Evolutionary conservation across 2,329 filamentous ascomycete genomes (phyloP).

Genomic region (Arthrobotrys iridis): DNA sequence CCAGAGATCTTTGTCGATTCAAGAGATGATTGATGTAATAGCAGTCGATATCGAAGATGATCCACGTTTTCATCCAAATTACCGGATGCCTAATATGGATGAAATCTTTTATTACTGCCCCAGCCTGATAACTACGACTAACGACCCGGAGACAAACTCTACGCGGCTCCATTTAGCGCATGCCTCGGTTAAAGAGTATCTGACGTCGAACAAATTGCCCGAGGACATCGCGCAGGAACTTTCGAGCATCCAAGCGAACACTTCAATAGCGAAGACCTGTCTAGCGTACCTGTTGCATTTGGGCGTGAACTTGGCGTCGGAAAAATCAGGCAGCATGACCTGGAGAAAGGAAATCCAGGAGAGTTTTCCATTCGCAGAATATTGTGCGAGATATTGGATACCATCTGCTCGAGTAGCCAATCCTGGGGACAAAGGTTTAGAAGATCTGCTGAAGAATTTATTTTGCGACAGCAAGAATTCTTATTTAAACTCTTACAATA

Average conservation of each 20-base stretch:
- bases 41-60: not conserved
- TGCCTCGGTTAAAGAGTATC: conserved; percentile 60
- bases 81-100: conserved; percentile 56
- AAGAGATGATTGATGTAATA: not conserved
- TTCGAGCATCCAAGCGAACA: conserved; percentile 34
- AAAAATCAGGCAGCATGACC: too few species aligned
- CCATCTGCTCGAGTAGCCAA: conserved; percentile 45
- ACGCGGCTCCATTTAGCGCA: conserved; percentile 58
- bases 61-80: not conserved
- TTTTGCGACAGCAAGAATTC: not conserved
- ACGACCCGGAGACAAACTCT: not conserved
- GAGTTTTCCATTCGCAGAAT: conserved; percentile 54
- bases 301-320: not conserved
- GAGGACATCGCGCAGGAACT: conserved; percentile 16
- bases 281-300: conserved; percentile 57
- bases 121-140: not conserved
- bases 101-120: conserved; percentile 1
- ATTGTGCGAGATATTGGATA: conserved; percentile 57
- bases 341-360: too few species aligned
- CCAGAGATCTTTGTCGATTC: conserved; percentile 54
- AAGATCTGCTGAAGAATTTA: not conserved
- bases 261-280: conserved; percentile 55
- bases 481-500: conserved; percentile 6
- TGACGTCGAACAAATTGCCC: conserved; percentile 56
- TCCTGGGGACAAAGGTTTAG: conserved; percentile 26